phyloP scores from a whole-genome alignment of 805 yeast genomes.

The Blastobotrys attinorum region DNA sequence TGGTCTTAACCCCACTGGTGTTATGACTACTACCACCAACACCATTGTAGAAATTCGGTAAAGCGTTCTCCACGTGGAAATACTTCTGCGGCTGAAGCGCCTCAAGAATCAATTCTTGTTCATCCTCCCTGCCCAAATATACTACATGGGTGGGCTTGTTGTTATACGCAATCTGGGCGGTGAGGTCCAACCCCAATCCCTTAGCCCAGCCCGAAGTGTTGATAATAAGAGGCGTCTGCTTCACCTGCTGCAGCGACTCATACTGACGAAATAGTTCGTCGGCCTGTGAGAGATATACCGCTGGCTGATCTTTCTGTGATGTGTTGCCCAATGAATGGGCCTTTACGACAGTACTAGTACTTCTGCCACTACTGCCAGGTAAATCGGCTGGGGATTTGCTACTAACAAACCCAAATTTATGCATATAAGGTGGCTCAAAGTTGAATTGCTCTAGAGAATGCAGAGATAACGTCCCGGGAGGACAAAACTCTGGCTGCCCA shows the following conservation, averaged over 20 bases:
- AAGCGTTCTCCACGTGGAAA: background rate
- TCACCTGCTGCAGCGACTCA: background rate
- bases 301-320: conserved; percentile 63
- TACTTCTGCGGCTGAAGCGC: background rate
- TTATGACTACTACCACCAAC: background rate
- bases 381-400: no score
- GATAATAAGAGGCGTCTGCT: conserved; percentile 39
- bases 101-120: background rate
- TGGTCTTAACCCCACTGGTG: conserved; percentile 3
- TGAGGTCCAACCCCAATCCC: conserved; percentile 70
- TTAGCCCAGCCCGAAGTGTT: conserved; percentile 91
- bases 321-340: conserved; percentile 50
- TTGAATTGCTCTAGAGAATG: conserved; percentile 28
- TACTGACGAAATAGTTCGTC: conserved; percentile 34
- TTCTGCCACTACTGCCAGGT: no score
- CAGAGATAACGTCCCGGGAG: conserved; percentile 63
- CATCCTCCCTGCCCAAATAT: conserved; percentile 40
- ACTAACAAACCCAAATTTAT: conserved; percentile 7
- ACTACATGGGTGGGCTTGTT: conserved; percentile 51
- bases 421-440: conserved; percentile 34
- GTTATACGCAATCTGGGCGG: conserved; percentile 35
- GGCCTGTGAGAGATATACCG: conserved; percentile 40
- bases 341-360: conserved; percentile 15
- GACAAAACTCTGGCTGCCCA: conserved; percentile 75
- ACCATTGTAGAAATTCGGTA: no score